Conservation (phyloP, 257 asterid genomes). For the Solanum arcanum region DNA sequence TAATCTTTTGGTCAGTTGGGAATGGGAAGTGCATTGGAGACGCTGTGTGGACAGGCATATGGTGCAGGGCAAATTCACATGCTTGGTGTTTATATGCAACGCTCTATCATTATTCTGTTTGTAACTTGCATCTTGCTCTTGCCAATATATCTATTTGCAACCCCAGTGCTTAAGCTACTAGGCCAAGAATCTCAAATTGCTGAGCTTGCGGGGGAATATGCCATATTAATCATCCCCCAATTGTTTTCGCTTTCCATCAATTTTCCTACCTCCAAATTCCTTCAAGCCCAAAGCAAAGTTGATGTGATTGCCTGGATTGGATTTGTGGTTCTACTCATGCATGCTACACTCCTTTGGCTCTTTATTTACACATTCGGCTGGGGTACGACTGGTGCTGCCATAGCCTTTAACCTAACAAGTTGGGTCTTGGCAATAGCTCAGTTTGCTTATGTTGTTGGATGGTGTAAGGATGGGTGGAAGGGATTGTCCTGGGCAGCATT, state of each 20-base stretch:
- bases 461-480: constrained; percentile 90
- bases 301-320: constrained; percentile 52
- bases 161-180: constrained; percentile 55
- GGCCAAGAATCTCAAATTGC: constrained; percentile 62
- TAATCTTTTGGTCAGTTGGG: constrained; percentile 46
- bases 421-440: constrained; percentile 50
- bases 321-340: constrained; percentile 20
- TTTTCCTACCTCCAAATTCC: constrained; percentile 66
- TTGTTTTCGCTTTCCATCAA: constrained; percentile 43
- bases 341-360: constrained; percentile 50
- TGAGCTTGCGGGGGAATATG: constrained; percentile 45
- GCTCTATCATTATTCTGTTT: constrained; percentile 54
- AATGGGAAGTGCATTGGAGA: constrained; percentile 95
- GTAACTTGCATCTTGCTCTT: constrained; percentile 32
- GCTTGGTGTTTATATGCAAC: constrained; percentile 88
- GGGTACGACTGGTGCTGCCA: constrained; percentile 63
- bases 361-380: constrained; percentile 36
- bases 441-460: constrained; percentile 50
- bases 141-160: constrained; percentile 66
- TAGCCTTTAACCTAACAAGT: constrained; percentile 39
- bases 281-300: constrained; percentile 86
- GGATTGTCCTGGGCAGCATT: constrained; percentile 60
- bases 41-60: constrained; percentile 79
- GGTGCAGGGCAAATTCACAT: constrained; percentile 77
- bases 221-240: constrained; percentile 56